Percentiles rank a stretch among this genome's conserved stretches.
Conservation (phyloP, 768 basidiomycete species). For the Leucogyrophana mollusca region DNA sequence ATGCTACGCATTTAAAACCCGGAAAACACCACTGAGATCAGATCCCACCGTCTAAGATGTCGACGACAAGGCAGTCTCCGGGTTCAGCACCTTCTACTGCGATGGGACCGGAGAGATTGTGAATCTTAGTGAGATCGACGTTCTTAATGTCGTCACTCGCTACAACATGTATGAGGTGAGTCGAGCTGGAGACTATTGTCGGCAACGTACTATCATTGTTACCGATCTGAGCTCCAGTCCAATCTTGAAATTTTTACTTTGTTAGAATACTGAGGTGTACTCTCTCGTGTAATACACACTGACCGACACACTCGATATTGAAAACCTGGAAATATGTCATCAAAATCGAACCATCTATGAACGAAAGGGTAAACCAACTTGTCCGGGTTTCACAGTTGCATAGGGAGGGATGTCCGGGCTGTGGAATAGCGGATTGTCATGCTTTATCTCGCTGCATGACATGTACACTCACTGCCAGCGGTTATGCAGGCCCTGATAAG, state of each 20-base stretch:
- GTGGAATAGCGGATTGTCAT: constrained; percentile 2
- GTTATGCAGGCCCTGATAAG: constrained; percentile 58
- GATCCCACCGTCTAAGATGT: constrained; percentile 67
- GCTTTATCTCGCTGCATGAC: not conserved
- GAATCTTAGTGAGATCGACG: constrained; percentile 62
- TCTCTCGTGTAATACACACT: constrained; percentile 11
- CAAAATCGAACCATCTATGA: not conserved
- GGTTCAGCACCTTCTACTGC: constrained; percentile 75
- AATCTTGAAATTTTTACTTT: constrained; percentile 43
- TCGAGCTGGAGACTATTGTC: not conserved
- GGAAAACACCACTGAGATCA: not conserved
- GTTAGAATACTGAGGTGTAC: not conserved
- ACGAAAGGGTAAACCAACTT: constrained; percentile 32
- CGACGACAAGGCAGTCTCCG: constrained; percentile 77
- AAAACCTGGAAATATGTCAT: constrained; percentile 45
- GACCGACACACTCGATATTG: constrained; percentile 69
- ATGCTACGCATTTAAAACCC: not conserved
- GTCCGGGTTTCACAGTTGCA: constrained; percentile 60
- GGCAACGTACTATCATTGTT: constrained; percentile 62
- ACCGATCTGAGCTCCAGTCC: constrained; percentile 79
- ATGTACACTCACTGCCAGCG: constrained; percentile 63
- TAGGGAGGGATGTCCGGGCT: constrained; percentile 67
- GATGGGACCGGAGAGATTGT: constrained; percentile 77
- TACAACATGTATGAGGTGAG: constrained; percentile 18
- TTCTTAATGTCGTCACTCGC: constrained; percentile 67